A percentile compares a stretch with the other conserved stretches of the same genome.
phyloP scores from a whole-genome alignment of 2,329 filamentous ascomycete species.

The Fusarium sambucinum region DNA sequence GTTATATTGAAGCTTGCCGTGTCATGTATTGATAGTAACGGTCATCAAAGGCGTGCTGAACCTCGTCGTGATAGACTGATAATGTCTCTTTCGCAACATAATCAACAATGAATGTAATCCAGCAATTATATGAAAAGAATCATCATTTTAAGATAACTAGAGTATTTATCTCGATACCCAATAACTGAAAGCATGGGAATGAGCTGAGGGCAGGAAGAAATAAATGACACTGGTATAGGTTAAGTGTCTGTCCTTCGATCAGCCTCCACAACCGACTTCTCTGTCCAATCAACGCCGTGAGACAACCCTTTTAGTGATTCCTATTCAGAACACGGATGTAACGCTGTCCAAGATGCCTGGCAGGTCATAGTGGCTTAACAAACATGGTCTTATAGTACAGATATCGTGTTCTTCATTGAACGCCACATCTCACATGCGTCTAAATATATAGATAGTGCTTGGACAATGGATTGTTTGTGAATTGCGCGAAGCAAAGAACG shows the following conservation, averaged over 20 bases:
- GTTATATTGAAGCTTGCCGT: neutral
- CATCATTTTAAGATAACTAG: too few relatives aligned
- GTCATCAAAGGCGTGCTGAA: too few relatives aligned
- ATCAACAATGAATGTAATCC: neutral
- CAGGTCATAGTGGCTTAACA: neutral
- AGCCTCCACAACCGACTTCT: neutral
- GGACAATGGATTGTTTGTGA: too few relatives aligned
- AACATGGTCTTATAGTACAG: neutral
- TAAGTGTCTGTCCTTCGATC: neutral
- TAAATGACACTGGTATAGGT: neutral
- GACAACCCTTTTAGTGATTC: neutral
- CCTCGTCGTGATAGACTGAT: too few relatives aligned
- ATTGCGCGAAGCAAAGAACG: too few relatives aligned
- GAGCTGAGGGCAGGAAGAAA: neutral
- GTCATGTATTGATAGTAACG: too few relatives aligned
- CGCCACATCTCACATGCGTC: neutral
- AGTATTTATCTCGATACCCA: too few relatives aligned
- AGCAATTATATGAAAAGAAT: too few relatives aligned
- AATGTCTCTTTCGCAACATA: too few relatives aligned
- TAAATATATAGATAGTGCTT: fast-evolving
- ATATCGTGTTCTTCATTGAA: neutral
- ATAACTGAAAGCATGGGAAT: neutral
- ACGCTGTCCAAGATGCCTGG: neutral
- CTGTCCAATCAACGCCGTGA: neutral
- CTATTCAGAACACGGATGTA: neutral